These are phyloP conservation scores for Septoria linicola DNA, from an alignment of 2,329 filamentous ascomycete genomes.

Conservation along the genomic window DNA sequence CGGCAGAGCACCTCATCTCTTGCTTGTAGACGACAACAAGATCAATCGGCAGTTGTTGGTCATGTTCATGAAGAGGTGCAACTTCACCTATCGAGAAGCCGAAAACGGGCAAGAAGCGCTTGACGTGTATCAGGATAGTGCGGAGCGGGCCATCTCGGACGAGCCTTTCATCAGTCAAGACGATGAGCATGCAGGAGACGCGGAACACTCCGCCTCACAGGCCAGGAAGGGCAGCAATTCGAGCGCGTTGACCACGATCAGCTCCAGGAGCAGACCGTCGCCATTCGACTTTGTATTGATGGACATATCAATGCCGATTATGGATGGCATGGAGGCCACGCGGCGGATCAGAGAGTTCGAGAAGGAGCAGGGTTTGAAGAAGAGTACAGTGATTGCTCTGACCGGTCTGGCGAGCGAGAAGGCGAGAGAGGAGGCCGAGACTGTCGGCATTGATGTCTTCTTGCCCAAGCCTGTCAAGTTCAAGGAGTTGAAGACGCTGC, in stretches of 20 bases:
- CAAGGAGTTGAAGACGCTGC: constrained; percentile 26
- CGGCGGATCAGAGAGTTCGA: constrained; percentile 34
- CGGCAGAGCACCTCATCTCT: constrained; percentile 20
- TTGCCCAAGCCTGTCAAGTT: constrained; percentile 36
- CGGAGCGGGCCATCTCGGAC: background rate
- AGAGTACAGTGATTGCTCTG: constrained; percentile 29
- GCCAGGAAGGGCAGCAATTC: constrained; percentile 2
- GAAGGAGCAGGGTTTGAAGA: constrained; percentile 17
- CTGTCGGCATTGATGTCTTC: constrained; percentile 34
- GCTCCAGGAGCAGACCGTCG: constrained; percentile 5
- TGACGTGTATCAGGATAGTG: constrained; percentile 14
- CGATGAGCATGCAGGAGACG: background rate
- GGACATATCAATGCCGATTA: constrained; percentile 43
- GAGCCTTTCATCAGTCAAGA: background rate
- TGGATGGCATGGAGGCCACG: constrained; percentile 38
- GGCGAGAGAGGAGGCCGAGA: constrained; percentile 31
- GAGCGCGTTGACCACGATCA: constrained; percentile 2
- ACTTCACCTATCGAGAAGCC: constrained; percentile 44
- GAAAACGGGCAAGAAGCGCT: constrained; percentile 51
- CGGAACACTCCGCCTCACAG: background rate
- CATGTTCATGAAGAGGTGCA: constrained; percentile 33
- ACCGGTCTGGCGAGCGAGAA: constrained; percentile 34
- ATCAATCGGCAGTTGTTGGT: constrained; percentile 36
- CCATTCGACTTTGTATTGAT: constrained; percentile 47
- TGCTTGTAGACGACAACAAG: constrained; percentile 38